Percentiles rank a stretch among this genome's conserved stretches.
Evolutionary conservation across 441 rosid species (phyloP).

Genomic region (Eruca vesicaria): DNA sequence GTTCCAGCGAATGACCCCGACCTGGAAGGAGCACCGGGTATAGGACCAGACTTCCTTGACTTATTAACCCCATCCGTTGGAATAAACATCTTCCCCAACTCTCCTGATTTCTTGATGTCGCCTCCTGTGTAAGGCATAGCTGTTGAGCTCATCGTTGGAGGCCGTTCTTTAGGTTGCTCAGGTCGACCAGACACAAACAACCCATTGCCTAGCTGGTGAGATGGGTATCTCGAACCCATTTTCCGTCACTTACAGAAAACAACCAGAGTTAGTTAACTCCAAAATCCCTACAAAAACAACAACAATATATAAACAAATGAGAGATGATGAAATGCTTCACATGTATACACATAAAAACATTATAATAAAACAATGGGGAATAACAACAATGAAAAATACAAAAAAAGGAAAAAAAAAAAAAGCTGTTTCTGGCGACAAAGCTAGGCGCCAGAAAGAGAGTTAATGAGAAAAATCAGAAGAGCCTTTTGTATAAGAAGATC

Average conservation of each 20-base stretch:
- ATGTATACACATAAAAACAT: constrained; percentile 4
- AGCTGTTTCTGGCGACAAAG: constrained; percentile 10
- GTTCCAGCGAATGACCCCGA: constrained; percentile 93
- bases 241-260: constrained; percentile 20
- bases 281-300: constrained; percentile 38
- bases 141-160: constrained; percentile 93
- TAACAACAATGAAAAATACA: constrained; percentile 6
- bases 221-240: constrained; percentile 99
- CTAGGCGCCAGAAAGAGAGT: constrained; percentile 11
- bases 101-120: constrained; percentile 95
- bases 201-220: constrained; percentile 98
- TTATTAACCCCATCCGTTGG: constrained; percentile 86
- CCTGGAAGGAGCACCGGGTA: constrained; percentile 78
- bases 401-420: not conserved
- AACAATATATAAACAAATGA: constrained; percentile 8
- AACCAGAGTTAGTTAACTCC: constrained; percentile 27
- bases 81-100: constrained; percentile 97
- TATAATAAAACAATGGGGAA: constrained; percentile 17
- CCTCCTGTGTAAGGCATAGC: constrained; percentile 99
- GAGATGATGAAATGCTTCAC: constrained; percentile 28
- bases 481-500: not conserved
- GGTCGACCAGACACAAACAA: constrained; percentile 94
- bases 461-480: not conserved
- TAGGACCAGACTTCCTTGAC: constrained; percentile 96
- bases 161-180: constrained; percentile 94